Conservation (phyloP, 1,284 basidiomycete species). For the Cutaneotrichosporon sp. region DNA sequence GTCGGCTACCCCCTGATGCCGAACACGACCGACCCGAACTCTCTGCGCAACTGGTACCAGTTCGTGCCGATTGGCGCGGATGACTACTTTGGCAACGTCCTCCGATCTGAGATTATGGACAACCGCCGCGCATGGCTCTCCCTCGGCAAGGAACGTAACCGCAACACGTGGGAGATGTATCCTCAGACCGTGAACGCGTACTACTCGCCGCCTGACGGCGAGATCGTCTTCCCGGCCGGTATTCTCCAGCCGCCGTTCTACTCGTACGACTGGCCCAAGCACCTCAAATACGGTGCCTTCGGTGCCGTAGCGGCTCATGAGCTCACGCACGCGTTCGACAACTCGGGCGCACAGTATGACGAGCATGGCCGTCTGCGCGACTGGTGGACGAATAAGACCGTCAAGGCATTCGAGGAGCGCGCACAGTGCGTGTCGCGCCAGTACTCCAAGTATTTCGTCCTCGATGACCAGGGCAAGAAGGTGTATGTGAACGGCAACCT, state of each 20-base stretch:
- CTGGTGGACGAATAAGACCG: slow-evolving; percentile 76
- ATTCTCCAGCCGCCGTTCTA: slow-evolving; percentile 93
- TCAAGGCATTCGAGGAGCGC: slow-evolving; percentile 72
- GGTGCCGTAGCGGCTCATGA: slow-evolving; percentile 87
- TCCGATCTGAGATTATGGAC: slow-evolving; percentile 37
- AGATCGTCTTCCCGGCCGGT: slow-evolving; percentile 96
- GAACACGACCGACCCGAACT: slow-evolving; percentile 66
- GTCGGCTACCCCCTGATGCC: slow-evolving; percentile 72
- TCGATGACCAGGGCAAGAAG: slow-evolving; percentile 76
- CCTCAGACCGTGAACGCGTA: slow-evolving; percentile 49
- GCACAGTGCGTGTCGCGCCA: slow-evolving; percentile 85
- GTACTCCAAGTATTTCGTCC: slow-evolving; percentile 75
- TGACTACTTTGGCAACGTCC: slow-evolving; percentile 75
- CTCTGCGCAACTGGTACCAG: slow-evolving; percentile 70
- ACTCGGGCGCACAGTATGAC: slow-evolving; percentile 63
- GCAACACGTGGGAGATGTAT: slow-evolving; percentile 66
- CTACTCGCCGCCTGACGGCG: slow-evolving; percentile 40
- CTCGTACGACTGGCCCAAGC: slow-evolving; percentile 70
- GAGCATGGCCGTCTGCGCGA: slow-evolving; percentile 56
- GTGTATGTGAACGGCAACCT: slow-evolving; percentile 75
- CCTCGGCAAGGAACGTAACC: slow-evolving; percentile 68
- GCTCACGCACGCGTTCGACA: slow-evolving; percentile 88
- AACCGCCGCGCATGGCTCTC: slow-evolving; percentile 61
- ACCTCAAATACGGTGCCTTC: slow-evolving; percentile 86
- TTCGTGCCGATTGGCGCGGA: slow-evolving; percentile 61